Base-by-base conservation (phyloP, 2,329 filamentous ascomycete species). In the Blastomyces parvus region DNA sequence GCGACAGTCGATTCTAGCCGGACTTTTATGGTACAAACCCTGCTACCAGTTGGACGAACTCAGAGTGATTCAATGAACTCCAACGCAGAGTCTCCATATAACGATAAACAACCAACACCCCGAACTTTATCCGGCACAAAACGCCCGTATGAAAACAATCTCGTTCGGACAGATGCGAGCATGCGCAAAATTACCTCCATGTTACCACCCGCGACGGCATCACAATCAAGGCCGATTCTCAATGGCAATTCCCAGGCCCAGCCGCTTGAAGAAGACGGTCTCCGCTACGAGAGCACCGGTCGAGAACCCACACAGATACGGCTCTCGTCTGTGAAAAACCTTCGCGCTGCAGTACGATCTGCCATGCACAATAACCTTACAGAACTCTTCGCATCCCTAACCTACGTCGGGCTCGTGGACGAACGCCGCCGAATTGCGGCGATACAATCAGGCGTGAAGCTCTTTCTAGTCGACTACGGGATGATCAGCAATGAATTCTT, bases 101-200 rank as follows among this genome's bases (percentile, higher is more conserved):
- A 69, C 67, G 69, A 59, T 67, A 74, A 73, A 75, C 74, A 70
- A 76, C 64, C 68, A 30, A 70, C 73, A 2, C 75, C 76, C 13
- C 76, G 74, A 66, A 74, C 74, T 17, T 68, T 74, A 36, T 70
- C 72, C 27, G 68, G 71, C 19, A 64, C 69, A 33, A 82, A 82
- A 62, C 86, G 84, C 64, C 83, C 86, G 0, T 88, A 91, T 67
- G 90, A 94, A 71, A 95, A 95, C 72, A 96, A 89, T 62, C 84
- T 99, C 14, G 87, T 99, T 2, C 86, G 94, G 25, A 97, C 93
- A 13, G 94, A 99, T 73, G 86, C 90, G 1, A 89, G 88, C 64
- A 82, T 90, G 67, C 88, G 92, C 64, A 99, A 99, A 74, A 99
- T 99, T 66, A 99, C 94, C 0, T 91, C 90, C 65, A 97, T 99